A percentile compares a stretch with the other conserved stretches of the same genome.
Evolutionary conservation across 768 basidiomycete genomes (phyloP).

Genomic region (Pisolithus albus): DNA sequence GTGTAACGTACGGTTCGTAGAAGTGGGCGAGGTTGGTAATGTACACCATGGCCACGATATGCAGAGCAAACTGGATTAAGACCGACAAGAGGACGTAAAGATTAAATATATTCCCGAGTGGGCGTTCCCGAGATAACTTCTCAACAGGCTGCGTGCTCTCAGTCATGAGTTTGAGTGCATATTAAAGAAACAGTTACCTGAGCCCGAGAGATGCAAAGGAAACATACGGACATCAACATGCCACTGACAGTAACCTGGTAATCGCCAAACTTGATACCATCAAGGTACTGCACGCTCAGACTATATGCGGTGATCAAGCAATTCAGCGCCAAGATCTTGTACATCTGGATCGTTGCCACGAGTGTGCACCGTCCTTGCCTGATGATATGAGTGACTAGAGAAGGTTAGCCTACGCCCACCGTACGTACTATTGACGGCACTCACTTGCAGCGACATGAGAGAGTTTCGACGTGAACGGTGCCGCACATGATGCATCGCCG

Average conservation of each 20-base stretch:
- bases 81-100: conserved; percentile 91
- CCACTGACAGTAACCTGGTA: conserved; percentile 98
- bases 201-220: conserved; percentile 95
- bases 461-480: conserved; percentile 96
- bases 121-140: conserved; percentile 88
- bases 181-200: conserved; percentile 52
- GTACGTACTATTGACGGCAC: conserved; percentile 24
- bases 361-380: conserved; percentile 98
- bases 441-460: conserved; percentile 94
- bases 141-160: conserved; percentile 86
- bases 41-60: conserved; percentile 86
- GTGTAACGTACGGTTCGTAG: conserved; percentile 61
- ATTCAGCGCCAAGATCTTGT: conserved; percentile 97
- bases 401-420: neutral
- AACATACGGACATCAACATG: conserved; percentile 91
- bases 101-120: conserved; percentile 94
- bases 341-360: conserved; percentile 99
- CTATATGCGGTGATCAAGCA: conserved; percentile 99
- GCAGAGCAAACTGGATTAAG: conserved; percentile 86
- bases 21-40: conserved; percentile 81
- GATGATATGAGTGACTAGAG: conserved; percentile 88
- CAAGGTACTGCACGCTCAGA: conserved; percentile 93
- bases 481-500: conserved; percentile 98
- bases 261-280: conserved; percentile 99
- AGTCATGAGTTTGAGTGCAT: conserved; percentile 1